Evolutionary conservation across 78 protist genomes (phyloP).

Genomic region (Dictyostelium purpureum): DNA sequence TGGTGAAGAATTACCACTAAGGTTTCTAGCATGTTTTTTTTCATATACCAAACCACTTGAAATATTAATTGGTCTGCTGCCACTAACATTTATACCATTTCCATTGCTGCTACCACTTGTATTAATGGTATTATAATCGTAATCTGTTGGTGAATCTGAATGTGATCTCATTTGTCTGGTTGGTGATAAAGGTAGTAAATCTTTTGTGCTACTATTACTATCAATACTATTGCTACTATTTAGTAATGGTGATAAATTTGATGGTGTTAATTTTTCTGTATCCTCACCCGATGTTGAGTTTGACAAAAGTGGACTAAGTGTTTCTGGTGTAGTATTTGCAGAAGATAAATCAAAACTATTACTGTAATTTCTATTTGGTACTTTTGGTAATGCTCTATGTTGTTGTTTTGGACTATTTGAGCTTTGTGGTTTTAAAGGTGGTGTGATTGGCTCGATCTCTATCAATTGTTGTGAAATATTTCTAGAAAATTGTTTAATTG

Average conservation of each 20-base stretch:
- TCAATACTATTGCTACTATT: not conserved
- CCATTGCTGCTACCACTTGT: not conserved
- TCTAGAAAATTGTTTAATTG: constrained; percentile 24
- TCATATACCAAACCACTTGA: not conserved
- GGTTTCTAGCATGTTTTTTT: constrained; percentile 16
- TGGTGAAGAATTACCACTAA: constrained; percentile 6
- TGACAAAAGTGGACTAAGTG: not conserved
- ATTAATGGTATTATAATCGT: not conserved
- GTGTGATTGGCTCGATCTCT: constrained; percentile 20
- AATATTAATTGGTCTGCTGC: constrained; percentile 8
- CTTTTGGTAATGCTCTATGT: constrained; percentile 4
- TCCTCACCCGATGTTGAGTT: not conserved
- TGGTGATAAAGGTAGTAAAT: not conserved
- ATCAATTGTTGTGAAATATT: constrained; percentile 35
- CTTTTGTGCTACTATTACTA: not conserved
- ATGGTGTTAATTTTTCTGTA: not conserved
- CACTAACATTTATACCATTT: not conserved
- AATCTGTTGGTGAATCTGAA: constrained; percentile 20
- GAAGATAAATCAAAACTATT: not conserved
- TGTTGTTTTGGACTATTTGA: constrained; percentile 1
- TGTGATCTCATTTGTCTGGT: constrained; percentile 47
- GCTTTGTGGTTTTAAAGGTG: not conserved
- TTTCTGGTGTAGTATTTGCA: not conserved
- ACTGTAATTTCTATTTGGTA: not conserved
- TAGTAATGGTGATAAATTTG: not conserved